phyloP scores from a whole-genome alignment of 2,329 filamentous ascomycete species.

The Trichoderma oligosporum region DNA sequence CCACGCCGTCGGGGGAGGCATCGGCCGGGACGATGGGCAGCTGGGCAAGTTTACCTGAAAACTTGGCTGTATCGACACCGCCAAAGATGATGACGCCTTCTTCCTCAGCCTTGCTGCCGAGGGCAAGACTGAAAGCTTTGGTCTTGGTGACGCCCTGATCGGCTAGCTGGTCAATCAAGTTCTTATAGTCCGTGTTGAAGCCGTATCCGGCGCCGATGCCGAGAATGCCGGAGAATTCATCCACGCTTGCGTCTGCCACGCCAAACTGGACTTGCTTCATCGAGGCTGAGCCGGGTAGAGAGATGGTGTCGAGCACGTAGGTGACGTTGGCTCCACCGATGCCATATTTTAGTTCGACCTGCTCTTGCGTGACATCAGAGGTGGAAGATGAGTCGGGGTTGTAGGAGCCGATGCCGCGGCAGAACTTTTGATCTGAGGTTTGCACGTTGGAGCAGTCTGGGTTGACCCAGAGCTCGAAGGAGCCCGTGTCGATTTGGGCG shows the following conservation, averaged over 20 bases:
- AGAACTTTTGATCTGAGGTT: conserved; percentile 42
- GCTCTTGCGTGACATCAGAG: conserved; percentile 30
- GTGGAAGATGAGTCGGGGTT: conserved; percentile 42
- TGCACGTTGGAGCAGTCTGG: conserved; percentile 50
- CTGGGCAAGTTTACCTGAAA: conserved; percentile 53
- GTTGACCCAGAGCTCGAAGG: conserved; percentile 62
- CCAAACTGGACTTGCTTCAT: conserved; percentile 58
- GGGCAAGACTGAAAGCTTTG: conserved; percentile 62
- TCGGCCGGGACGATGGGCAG: conserved; percentile 58
- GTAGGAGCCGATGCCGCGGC: conserved; percentile 44
- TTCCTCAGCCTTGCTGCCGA: conserved; percentile 57
- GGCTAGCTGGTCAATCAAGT: conserved; percentile 49
- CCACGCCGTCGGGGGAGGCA: conserved; percentile 52
- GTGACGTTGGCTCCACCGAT: conserved; percentile 49
- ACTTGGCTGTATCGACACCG: conserved; percentile 63
- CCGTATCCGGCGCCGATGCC: conserved; percentile 66
- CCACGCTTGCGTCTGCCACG: conserved; percentile 50
- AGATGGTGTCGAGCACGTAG: conserved; percentile 47
- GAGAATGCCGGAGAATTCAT: conserved; percentile 59
- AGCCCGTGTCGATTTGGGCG: conserved; percentile 57
- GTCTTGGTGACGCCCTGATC: conserved; percentile 53
- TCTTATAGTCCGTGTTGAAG: conserved; percentile 45
- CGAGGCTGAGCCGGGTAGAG: conserved; percentile 39
- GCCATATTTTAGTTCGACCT: conserved; percentile 46
- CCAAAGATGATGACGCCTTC: conserved; percentile 66